Percentiles rank a stretch among this genome's conserved stretches.
These are phyloP conservation scores for Bassia scoparia DNA, from an alignment of 148 eudicot genomes.

Conservation along the genomic window DNA sequence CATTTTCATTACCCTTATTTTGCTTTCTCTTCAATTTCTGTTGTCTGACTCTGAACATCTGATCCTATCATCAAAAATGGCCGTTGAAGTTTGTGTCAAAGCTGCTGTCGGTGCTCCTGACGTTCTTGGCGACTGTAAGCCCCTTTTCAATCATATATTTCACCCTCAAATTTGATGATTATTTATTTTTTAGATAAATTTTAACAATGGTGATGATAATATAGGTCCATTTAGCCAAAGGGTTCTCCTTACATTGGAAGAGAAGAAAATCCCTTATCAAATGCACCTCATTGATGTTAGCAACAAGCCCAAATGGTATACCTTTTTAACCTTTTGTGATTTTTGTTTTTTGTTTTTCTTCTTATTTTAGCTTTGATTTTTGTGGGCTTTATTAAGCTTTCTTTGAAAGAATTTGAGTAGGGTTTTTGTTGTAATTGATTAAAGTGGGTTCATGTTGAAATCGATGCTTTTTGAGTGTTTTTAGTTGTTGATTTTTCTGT, in stretches of 20 bases:
- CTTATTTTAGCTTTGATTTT: neutral
- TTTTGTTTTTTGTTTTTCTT: neutral
- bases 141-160: neutral
- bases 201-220: neutral
- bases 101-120: slow-evolving; percentile 61
- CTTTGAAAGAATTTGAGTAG: neutral
- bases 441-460: neutral
- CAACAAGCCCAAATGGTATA: slow-evolving; percentile 72
- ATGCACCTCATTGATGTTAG: slow-evolving; percentile 51
- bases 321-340: neutral
- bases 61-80: no score
- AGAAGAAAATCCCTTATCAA: slow-evolving; percentile 72
- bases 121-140: slow-evolving; percentile 58
- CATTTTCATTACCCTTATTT: no score
- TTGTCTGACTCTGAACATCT: no score
- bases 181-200: neutral
- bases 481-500: neutral
- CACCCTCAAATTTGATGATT: neutral
- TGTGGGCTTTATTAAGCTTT: neutral
- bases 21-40: no score
- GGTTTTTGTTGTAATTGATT: neutral
- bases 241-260: slow-evolving; percentile 80
- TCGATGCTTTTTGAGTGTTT: neutral
- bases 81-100: slow-evolving; percentile 56
- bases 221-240: slow-evolving; percentile 84